Evolutionary conservation across 176 grass and related monocot genomes (phyloP).

Genomic region (Rhipidocladum racemiflorum): DNA sequence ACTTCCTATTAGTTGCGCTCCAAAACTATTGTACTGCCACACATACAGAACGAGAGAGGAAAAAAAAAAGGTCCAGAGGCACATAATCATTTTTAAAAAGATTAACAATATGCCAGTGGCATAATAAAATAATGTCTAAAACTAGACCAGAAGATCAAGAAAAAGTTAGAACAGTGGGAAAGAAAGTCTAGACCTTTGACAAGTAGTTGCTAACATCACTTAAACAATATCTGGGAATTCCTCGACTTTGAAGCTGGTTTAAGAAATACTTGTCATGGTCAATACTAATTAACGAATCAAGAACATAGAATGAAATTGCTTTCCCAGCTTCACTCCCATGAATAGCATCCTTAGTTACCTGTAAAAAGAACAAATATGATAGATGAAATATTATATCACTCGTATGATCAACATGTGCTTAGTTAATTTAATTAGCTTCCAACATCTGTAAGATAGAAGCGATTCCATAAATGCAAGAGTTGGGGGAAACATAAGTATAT

Average conservation of each 20-base stretch:
- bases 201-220: conserved; percentile 80
- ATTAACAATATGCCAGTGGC: not conserved
- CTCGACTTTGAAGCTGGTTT: conserved; percentile 93
- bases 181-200: conserved; percentile 60
- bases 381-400: conserved; percentile 13
- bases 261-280: conserved; percentile 91
- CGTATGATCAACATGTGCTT: conserved; percentile 7
- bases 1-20: not conserved
- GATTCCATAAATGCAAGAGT: conserved; percentile 1
- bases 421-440: conserved; percentile 1
- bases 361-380: conserved; percentile 27
- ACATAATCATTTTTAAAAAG: conserved; percentile 12
- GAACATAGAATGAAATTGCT: conserved; percentile 84
- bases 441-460: not conserved
- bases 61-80: not conserved
- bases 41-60: not conserved
- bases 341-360: conserved; percentile 86
- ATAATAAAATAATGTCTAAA: conserved; percentile 23
- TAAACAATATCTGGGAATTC: conserved; percentile 73
- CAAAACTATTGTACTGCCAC: not conserved
- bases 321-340: conserved; percentile 92
- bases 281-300: conserved; percentile 83
- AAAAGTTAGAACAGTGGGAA: not conserved
- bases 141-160: not conserved
- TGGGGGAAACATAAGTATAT: not conserved